A percentile compares a stretch with the other conserved stretches of the same genome.
These are phyloP conservation scores for Verticillium albo-atrum DNA, from an alignment of 2,329 filamentous ascomycete genomes.

Conservation along the genomic window DNA sequence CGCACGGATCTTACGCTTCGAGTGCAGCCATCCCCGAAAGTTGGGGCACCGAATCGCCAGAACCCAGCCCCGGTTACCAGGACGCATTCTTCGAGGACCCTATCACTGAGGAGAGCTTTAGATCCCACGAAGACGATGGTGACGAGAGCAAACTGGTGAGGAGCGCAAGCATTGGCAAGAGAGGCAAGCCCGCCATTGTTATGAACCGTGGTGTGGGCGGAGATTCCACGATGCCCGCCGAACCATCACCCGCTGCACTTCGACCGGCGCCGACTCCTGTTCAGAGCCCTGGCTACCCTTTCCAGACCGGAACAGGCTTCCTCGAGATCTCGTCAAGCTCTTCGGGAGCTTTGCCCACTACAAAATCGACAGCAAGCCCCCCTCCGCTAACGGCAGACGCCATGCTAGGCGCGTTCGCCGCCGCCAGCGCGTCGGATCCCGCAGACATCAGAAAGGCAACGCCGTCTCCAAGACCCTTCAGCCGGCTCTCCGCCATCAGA, in stretches of 20 bases:
- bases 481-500: slow-evolving; percentile 49
- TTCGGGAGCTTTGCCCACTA: slow-evolving; percentile 34
- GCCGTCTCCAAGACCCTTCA: slow-evolving; percentile 29
- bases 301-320: slow-evolving; percentile 40
- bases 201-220: slow-evolving; percentile 27
- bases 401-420: slow-evolving; percentile 46
- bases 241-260: background rate
- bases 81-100: slow-evolving; percentile 44
- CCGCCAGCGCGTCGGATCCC: slow-evolving; percentile 40
- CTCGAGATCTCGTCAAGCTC: slow-evolving; percentile 42
- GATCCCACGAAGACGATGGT: slow-evolving; percentile 35
- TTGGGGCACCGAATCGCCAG: slow-evolving; percentile 52
- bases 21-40: slow-evolving; percentile 67
- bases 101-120: slow-evolving; percentile 36
- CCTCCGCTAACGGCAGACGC: slow-evolving; percentile 34
- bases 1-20: slow-evolving; percentile 64
- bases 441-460: slow-evolving; percentile 21
- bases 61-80: slow-evolving; percentile 37
- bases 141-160: slow-evolving; percentile 56
- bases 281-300: slow-evolving; percentile 26
- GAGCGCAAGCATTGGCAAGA: slow-evolving; percentile 58
- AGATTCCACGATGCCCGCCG: slow-evolving; percentile 4
- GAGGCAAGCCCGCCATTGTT: slow-evolving; percentile 53
- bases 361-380: slow-evolving; percentile 15
- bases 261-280: slow-evolving; percentile 32